A percentile compares a stretch with the other conserved stretches of the same genome.
phyloP scores from a whole-genome alignment of 805 yeast species.

The Hanseniaspora jakobsenii region DNA sequence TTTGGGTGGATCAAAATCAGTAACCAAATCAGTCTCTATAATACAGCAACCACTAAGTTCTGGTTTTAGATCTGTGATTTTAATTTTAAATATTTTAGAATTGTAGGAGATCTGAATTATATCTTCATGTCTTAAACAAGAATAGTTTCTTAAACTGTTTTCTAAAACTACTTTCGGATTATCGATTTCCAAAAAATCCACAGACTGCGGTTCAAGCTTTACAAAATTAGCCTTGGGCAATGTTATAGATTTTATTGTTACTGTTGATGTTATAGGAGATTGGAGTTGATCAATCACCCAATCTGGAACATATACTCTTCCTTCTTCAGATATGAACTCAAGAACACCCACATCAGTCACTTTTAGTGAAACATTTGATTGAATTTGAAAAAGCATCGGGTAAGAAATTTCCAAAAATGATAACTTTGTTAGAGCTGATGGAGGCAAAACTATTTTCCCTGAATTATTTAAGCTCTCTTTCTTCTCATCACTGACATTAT shows the following conservation, averaged over 20 bases:
- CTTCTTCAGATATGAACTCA: constrained; percentile 95
- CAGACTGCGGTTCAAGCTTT: constrained; percentile 89
- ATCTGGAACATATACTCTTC: constrained; percentile 83
- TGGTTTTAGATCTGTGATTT: constrained; percentile 79
- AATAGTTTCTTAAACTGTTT: constrained; percentile 77
- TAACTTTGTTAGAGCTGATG: constrained; percentile 76
- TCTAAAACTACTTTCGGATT: constrained; percentile 96
- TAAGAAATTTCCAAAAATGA: constrained; percentile 86
- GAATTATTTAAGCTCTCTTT: constrained; percentile 79
- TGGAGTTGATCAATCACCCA: constrained; percentile 86
- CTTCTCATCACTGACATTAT: constrained; percentile 27
- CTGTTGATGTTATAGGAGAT: constrained; percentile 65
- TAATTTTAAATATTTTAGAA: constrained; percentile 62
- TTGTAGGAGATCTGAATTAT: constrained; percentile 77
- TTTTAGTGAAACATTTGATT: constrained; percentile 48
- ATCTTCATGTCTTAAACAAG: constrained; percentile 76
- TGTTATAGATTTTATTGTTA: constrained; percentile 64
- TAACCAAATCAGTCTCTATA: constrained; percentile 89
- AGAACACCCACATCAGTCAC: constrained; percentile 85
- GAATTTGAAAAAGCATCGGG: constrained; percentile 85
- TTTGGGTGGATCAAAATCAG: constrained; percentile 97
- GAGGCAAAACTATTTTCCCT: constrained; percentile 91
- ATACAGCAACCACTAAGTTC: constrained; percentile 59
- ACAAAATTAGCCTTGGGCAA: constrained; percentile 80
- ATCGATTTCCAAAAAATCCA: constrained; percentile 79